Conservation (phyloP, 768 basidiomycete species). For the Boletellus emodensis region DNA sequence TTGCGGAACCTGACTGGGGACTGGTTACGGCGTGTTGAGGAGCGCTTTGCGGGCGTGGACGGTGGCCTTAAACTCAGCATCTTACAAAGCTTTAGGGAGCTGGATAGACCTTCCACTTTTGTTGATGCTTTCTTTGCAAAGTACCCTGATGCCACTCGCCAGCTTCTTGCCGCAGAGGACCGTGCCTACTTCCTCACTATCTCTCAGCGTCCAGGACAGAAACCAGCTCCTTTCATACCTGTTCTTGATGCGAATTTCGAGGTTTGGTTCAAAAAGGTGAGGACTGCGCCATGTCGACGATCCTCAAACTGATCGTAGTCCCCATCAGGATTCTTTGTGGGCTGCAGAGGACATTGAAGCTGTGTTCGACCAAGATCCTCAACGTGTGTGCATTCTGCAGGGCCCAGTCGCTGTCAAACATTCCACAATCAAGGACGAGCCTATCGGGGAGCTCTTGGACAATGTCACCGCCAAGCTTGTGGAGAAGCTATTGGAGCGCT, state of each 20-base stretch:
- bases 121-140: constrained; percentile 78
- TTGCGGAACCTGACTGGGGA: constrained; percentile 93
- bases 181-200: constrained; percentile 95
- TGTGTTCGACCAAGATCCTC: constrained; percentile 97
- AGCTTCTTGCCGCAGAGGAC: constrained; percentile 90
- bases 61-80: constrained; percentile 78
- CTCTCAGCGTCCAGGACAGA: constrained; percentile 93
- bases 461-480: constrained; percentile 79
- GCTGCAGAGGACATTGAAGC: constrained; percentile 97
- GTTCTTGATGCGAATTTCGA: constrained; percentile 90
- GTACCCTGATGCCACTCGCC: constrained; percentile 78
- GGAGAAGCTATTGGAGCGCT: constrained; percentile 69
- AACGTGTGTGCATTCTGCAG: constrained; percentile 96
- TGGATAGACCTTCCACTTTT: constrained; percentile 79
- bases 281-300: constrained; percentile 10
- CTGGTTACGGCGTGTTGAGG: constrained; percentile 94
- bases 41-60: constrained; percentile 90
- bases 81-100: constrained; percentile 74
- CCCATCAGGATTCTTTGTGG: constrained; percentile 86
- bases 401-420: constrained; percentile 94
- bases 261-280: constrained; percentile 99
- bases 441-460: constrained; percentile 88
- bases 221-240: constrained; percentile 97
- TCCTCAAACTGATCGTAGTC: constrained; percentile 9
- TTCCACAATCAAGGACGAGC: constrained; percentile 85